Evolutionary conservation across 2,329 filamentous ascomycete genomes (phyloP).

Genomic region (Xylaria sp.): DNA sequence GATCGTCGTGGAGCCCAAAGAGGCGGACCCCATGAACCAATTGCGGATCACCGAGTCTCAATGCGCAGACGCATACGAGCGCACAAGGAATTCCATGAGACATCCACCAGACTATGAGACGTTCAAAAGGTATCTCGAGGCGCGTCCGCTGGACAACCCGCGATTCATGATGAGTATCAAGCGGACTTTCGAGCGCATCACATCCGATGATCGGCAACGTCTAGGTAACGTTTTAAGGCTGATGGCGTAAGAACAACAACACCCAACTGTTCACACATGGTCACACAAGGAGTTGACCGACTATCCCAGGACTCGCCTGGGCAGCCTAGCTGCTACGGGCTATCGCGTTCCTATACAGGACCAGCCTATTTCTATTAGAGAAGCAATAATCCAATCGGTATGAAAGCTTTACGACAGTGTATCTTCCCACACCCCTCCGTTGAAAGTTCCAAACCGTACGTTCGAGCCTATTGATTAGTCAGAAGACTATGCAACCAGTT

Average conservation of each 20-base stretch:
- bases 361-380: slow-evolving; percentile 62
- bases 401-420: no score
- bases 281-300: slow-evolving; percentile 12
- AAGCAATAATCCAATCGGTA: slow-evolving; percentile 58
- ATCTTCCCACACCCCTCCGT: no score
- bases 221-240: slow-evolving; percentile 45
- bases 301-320: slow-evolving; percentile 58
- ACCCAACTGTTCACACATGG: neutral
- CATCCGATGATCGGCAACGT: slow-evolving; percentile 37
- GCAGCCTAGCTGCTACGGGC: slow-evolving; percentile 69
- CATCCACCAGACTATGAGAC: slow-evolving; percentile 45
- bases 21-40: slow-evolving; percentile 44
- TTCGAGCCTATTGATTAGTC: no score
- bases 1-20: slow-evolving; percentile 48
- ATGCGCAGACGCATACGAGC: slow-evolving; percentile 50
- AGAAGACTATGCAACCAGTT: neutral
- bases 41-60: slow-evolving; percentile 53
- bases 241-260: slow-evolving; percentile 46
- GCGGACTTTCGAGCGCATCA: slow-evolving; percentile 43
- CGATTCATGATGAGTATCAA: slow-evolving; percentile 55
- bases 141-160: slow-evolving; percentile 54
- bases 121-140: slow-evolving; percentile 56
- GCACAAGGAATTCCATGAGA: slow-evolving; percentile 40
- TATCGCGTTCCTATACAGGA: slow-evolving; percentile 63
- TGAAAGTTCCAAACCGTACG: neutral